Conservation (phyloP, 495 filamentous ascomycete genomes). For the Aspergillus egyptiacus region DNA sequence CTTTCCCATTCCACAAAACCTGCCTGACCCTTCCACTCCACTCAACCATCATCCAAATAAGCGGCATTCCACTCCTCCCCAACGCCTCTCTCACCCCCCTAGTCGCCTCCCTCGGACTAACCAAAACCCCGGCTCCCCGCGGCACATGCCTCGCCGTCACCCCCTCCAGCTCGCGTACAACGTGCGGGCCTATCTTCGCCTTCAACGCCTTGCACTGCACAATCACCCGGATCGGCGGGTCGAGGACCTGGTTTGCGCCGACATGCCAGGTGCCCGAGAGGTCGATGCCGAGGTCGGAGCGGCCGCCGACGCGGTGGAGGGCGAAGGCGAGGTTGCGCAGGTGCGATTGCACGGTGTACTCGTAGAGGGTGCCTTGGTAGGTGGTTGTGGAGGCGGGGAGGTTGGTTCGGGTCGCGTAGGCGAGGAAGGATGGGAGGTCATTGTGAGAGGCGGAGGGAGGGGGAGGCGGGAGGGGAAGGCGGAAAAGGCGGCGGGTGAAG, state of each 20-base stretch:
- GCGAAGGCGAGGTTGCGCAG: constrained; percentile 59
- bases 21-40: constrained; percentile 33
- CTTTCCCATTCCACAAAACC: constrained; percentile 44
- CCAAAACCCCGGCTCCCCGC: constrained; percentile 58
- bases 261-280: constrained; percentile 70
- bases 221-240: constrained; percentile 52
- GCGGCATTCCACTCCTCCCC: constrained; percentile 56
- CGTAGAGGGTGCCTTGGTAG: constrained; percentile 52
- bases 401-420: constrained; percentile 53
- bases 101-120: constrained; percentile 50
- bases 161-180: constrained; percentile 78
- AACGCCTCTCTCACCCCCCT: constrained; percentile 61
- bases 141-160: constrained; percentile 67
- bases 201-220: constrained; percentile 75
- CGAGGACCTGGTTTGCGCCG: constrained; percentile 3
- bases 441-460: constrained; percentile 52
- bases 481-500: constrained; percentile 35
- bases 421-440: constrained; percentile 63
- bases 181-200: constrained; percentile 52
- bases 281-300: constrained; percentile 75
- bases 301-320: constrained; percentile 67
- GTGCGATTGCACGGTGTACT: constrained; percentile 65
- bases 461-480: constrained; percentile 35
- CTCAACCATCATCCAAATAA: constrained; percentile 53
- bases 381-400: constrained; percentile 34